These are phyloP conservation scores for Patellifolia procumbens DNA, from an alignment of 179 eudicot species.

Conservation along the genomic window DNA sequence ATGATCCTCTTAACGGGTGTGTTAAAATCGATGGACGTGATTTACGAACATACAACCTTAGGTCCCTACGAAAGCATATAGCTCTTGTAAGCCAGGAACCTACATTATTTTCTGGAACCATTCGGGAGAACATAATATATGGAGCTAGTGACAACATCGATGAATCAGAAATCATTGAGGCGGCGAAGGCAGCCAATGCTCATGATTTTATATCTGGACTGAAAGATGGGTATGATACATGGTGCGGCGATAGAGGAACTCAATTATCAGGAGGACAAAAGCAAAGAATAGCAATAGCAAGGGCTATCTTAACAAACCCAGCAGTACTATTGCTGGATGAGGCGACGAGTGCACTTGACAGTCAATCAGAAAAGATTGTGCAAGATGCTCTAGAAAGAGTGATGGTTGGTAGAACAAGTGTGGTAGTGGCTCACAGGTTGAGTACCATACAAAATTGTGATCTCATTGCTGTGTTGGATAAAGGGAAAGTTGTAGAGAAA, in stretches of 20 bases:
- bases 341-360: slow-evolving; percentile 81
- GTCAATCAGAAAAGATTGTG: slow-evolving; percentile 74
- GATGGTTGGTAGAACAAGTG: slow-evolving; percentile 74
- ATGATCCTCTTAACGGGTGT: slow-evolving; percentile 59
- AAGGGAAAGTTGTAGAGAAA: slow-evolving; percentile 66
- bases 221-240: slow-evolving; percentile 69
- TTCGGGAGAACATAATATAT: slow-evolving; percentile 64
- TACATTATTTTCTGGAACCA: slow-evolving; percentile 65
- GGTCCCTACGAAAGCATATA: slow-evolving; percentile 61
- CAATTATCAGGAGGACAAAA: slow-evolving; percentile 86
- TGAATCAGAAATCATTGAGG: slow-evolving; percentile 62
- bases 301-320: slow-evolving; percentile 79
- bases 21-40: slow-evolving; percentile 72
- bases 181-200: slow-evolving; percentile 81
- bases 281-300: slow-evolving; percentile 74
- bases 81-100: slow-evolving; percentile 93
- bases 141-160: slow-evolving; percentile 46
- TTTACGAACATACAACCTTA: slow-evolving; percentile 56
- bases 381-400: slow-evolving; percentile 81
- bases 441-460: slow-evolving; percentile 70
- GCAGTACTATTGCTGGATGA: slow-evolving; percentile 60
- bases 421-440: slow-evolving; percentile 79
- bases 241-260: slow-evolving; percentile 75
- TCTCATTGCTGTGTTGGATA: slow-evolving; percentile 61
- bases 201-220: slow-evolving; percentile 61